These are phyloP conservation scores for Saturnispora dispora DNA, from an alignment of 805 yeast genomes.

Conservation along the genomic window DNA sequence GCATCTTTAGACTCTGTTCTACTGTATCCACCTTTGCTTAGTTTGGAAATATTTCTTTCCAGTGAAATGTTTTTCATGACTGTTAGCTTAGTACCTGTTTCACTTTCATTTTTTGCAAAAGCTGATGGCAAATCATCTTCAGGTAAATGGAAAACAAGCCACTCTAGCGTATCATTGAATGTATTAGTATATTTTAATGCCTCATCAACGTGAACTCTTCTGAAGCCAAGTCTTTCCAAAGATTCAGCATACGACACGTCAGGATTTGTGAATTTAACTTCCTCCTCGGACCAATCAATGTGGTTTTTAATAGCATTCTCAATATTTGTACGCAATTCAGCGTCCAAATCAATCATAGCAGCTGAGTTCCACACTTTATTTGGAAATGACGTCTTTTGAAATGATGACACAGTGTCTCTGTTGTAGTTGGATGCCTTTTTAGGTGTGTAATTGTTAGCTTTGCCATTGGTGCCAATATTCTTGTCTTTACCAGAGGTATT, in stretches of 20 bases:
- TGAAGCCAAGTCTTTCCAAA: conserved; percentile 49
- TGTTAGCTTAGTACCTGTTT: conserved; percentile 49
- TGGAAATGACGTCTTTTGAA: conserved; percentile 28
- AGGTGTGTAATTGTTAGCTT: background rate
- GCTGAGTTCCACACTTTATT: conserved; percentile 64
- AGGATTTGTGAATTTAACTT: conserved; percentile 9
- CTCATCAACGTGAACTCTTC: conserved; percentile 60
- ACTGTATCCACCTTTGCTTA: conserved; percentile 63
- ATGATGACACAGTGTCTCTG: conserved; percentile 1
- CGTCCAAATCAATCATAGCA: conserved; percentile 56
- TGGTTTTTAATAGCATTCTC: conserved; percentile 53
- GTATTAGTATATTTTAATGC: conserved; percentile 49
- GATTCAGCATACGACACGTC: conserved; percentile 10
- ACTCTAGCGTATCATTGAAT: conserved; percentile 50
- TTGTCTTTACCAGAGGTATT: background rate
- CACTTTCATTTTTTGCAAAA: conserved; percentile 49
- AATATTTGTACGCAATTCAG: conserved; percentile 51
- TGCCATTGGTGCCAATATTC: background rate
- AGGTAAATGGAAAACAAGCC: conserved; percentile 83
- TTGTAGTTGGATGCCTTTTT: conserved; percentile 1
- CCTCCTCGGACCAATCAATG: conserved; percentile 41
- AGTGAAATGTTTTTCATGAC: conserved; percentile 40
- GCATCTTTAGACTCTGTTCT: conserved; percentile 50
- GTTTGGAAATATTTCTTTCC: conserved; percentile 51
- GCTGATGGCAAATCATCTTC: conserved; percentile 82